Evolutionary conservation across 495 filamentous ascomycete species (phyloP), one percentile per base, ranked within the genome.

Genomic region (Xylaria acuta): DNA sequence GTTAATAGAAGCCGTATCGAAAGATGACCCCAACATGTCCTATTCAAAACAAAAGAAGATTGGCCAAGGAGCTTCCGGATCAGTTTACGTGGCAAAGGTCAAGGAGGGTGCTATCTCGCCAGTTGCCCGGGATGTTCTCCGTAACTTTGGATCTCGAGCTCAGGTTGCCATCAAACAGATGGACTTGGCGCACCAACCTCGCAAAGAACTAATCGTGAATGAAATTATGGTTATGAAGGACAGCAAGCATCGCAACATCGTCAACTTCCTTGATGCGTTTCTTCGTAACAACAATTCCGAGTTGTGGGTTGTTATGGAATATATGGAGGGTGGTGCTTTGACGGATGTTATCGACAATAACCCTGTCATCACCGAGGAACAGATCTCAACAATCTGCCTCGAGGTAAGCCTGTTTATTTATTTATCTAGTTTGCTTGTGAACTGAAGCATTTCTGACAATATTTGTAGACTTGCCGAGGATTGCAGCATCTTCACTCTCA

Each of bases 211-310:
- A 76, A 99, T 99, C 78, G 96, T 99, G 49, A 99, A 99, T 79
- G 96, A 99, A 76, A 99, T 99, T 76, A 93, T 98, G 82, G 96
- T 99, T 65, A 99, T 99, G 96, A 97, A 98, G 84, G 97, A 98
- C 82, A 97, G 93, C 85, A 93, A 94, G 78, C 95, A 98, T 80
- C 89, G 93, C 30, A 99, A 99, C 81, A 98, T 99, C 83, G 96
- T 99, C 84, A 99, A 99, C 82, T 99, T 97, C 85, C 85, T 99
- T 36, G 96, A 99, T 78, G 95, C 96, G 0, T 99, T 98, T 87
- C 84, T 99, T 76, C 92, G 95, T 75, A 96, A 97, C 76, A 93
- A 93, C 76, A 94, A 92, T 80, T 89, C 91, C 72, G 97, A 99
- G 79, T 87, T 99, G 36, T 99, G 96, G 96, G 94, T 99, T 27